A percentile compares a stretch with the other conserved stretches of the same genome.
phyloP scores from a whole-genome alignment of 345 rosid species.

The Populus euphratica region DNA sequence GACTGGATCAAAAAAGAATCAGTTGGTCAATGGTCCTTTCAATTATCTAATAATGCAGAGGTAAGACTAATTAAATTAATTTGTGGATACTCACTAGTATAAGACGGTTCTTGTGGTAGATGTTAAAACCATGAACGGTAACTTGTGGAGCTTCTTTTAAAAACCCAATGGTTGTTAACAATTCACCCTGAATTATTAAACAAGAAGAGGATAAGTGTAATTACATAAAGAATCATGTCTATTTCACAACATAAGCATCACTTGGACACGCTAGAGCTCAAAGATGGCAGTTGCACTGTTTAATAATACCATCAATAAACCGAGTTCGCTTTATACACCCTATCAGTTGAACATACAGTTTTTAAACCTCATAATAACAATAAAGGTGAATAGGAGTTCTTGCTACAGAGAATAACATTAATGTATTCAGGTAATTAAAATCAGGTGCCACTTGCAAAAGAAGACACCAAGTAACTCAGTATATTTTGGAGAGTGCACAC shows the following conservation, averaged over 20 bases:
- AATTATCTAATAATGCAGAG: not conserved
- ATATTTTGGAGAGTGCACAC: not conserved
- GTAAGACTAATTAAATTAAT: not conserved
- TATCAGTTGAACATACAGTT: no score
- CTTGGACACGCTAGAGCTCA: not conserved
- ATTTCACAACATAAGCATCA: not conserved
- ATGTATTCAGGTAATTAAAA: no score
- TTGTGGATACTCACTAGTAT: constrained; percentile 52
- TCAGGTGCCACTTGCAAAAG: no score
- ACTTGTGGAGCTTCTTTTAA: constrained; percentile 83
- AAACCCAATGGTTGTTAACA: constrained; percentile 85
- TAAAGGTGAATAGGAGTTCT: no score
- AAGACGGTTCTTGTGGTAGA: constrained; percentile 89
- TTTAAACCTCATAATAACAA: no score
- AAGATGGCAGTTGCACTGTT: not conserved
- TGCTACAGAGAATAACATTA: no score
- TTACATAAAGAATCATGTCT: not conserved
- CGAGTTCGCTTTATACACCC: no score
- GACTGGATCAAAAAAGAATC: not conserved
- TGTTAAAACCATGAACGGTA: constrained; percentile 70
- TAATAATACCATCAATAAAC: not conserved
- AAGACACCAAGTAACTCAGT: not conserved
- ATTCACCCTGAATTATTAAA: constrained; percentile 53
- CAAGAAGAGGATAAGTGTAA: constrained; percentile 4
- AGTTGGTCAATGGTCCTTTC: not conserved